These are phyloP conservation scores for Cyanidium caldarium DNA, from an alignment of 23 red algal species.

Conservation along the genomic window DNA sequence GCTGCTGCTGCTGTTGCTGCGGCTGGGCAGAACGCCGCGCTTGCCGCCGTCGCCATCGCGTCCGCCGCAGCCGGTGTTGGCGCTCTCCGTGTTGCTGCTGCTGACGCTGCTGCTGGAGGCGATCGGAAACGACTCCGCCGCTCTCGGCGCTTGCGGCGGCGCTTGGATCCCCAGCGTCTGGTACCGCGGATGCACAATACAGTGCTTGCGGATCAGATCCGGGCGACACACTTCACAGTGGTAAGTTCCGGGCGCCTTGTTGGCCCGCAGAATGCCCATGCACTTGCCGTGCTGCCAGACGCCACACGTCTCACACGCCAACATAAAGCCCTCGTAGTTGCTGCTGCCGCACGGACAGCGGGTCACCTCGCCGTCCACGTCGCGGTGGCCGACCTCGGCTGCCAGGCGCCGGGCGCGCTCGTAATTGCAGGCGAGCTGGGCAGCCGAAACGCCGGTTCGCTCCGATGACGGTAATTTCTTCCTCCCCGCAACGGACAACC, in stretches of 20 bases:
- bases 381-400: neutral
- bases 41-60: no score
- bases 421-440: no score
- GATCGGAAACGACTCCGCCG: no score
- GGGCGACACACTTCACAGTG: conserved; percentile 82
- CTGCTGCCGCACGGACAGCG: conserved; percentile 70
- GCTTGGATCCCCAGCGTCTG: no score
- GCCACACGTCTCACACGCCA: conserved; percentile 79
- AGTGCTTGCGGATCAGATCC: conserved; percentile 47
- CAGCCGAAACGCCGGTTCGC: no score
- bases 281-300: conserved; percentile 96
- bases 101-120: no score
- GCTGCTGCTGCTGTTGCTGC: neutral
- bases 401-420: neutral
- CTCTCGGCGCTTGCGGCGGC: no score
- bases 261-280: conserved; percentile 55
- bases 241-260: conserved; percentile 47
- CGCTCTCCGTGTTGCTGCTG: no score
- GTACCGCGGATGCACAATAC: conserved; percentile 57
- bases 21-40: no score
- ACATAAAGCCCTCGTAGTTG: conserved; percentile 60
- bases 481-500: no score
- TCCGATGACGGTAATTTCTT: no score
- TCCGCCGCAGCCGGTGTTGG: no score
- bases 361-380: conserved; percentile 48